Evolutionary conservation across 2,329 filamentous ascomycete genomes (phyloP).

Genomic region (Calonectria crousiana): DNA sequence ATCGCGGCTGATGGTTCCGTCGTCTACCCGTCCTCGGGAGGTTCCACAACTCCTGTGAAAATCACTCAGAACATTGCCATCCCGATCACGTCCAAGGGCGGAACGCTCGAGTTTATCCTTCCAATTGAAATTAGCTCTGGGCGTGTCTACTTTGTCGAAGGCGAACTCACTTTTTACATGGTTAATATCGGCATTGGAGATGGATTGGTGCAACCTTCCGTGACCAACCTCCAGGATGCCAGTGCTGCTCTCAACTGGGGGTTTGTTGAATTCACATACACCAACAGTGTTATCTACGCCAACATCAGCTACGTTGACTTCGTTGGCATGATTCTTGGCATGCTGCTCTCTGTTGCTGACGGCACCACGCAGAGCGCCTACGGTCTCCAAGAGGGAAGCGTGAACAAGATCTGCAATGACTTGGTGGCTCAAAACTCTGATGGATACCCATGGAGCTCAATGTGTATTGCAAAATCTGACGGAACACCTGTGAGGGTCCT

Average conservation of each 20-base stretch:
- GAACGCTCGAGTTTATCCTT: slow-evolving; percentile 53
- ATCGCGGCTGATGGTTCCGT: slow-evolving; percentile 54
- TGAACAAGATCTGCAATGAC: slow-evolving; percentile 56
- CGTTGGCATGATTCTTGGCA: slow-evolving; percentile 63
- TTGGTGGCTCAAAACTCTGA: slow-evolving; percentile 54
- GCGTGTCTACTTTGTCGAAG: slow-evolving; percentile 60
- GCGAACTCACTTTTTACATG: slow-evolving; percentile 57
- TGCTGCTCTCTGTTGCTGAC: slow-evolving; percentile 55
- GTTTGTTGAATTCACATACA: slow-evolving; percentile 63
- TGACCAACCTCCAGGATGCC: slow-evolving; percentile 57
- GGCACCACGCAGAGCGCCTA: slow-evolving; percentile 53
- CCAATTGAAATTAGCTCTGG: slow-evolving; percentile 56
- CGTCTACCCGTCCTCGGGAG: slow-evolving; percentile 56
- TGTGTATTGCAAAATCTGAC: slow-evolving; percentile 54
- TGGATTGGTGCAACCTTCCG: slow-evolving; percentile 62
- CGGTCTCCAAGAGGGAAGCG: slow-evolving; percentile 53
- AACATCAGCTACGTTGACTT: slow-evolving; percentile 64
- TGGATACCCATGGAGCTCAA: slow-evolving; percentile 56
- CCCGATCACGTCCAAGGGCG: slow-evolving; percentile 52
- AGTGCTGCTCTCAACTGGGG: slow-evolving; percentile 60
- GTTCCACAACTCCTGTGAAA: slow-evolving; percentile 49
- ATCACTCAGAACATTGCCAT: slow-evolving; percentile 58
- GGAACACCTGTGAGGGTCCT: slow-evolving; percentile 58
- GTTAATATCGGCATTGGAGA: slow-evolving; percentile 48
- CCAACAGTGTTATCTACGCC: slow-evolving; percentile 54